These are phyloP conservation scores for Breviolum minutum DNA, from an alignment of 73 alveolate species.

Conservation along the genomic window DNA sequence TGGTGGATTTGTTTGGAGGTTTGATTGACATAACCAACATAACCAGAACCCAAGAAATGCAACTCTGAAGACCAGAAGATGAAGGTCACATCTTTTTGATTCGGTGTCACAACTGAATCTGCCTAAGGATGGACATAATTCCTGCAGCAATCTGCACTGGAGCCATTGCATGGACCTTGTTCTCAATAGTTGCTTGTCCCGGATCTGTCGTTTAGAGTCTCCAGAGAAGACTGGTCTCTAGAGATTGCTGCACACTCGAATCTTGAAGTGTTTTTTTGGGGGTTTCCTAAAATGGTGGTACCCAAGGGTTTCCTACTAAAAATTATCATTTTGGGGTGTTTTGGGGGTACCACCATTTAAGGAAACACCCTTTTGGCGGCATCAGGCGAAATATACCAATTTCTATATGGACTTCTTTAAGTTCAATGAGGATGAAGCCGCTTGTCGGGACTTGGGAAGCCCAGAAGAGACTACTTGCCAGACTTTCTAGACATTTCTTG, in stretches of 20 bases:
- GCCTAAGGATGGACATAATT: slow-evolving; percentile 75
- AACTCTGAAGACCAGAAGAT: no score
- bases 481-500: background rate
- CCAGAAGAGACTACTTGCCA: background rate
- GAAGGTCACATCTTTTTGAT: no score
- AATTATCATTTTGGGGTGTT: no score
- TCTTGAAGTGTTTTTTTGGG: no score
- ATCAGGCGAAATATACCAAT: slow-evolving; percentile 72
- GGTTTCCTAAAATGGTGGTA: no score
- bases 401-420: slow-evolving; percentile 90
- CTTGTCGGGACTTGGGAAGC: background rate
- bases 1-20: no score
- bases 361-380: background rate
- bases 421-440: slow-evolving; percentile 88
- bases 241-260: no score
- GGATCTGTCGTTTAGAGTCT: no score
- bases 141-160: slow-evolving; percentile 87
- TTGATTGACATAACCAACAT: no score
- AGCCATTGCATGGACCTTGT: slow-evolving; percentile 90
- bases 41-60: no score
- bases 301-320: no score
- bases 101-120: background rate
- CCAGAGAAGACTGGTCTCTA: no score
- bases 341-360: background rate
- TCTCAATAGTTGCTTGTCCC: slow-evolving; percentile 32